A percentile compares a stretch with the other conserved stretches of the same genome.
Conservation (phyloP, 805 yeast species). For the Cyberlindnera petersonii region DNA sequence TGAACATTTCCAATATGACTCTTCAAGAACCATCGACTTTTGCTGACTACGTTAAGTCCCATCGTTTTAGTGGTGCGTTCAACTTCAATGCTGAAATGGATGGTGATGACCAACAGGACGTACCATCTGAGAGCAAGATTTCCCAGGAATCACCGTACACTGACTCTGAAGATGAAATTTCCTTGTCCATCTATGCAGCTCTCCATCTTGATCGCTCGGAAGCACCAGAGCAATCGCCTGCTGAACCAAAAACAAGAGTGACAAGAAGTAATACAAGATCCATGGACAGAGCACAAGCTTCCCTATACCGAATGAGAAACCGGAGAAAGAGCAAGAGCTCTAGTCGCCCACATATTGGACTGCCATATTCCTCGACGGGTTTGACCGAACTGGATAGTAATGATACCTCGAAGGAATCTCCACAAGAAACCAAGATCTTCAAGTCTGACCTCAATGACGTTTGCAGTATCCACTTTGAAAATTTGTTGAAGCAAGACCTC, state of each 20-base stretch:
- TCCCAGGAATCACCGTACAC: constrained; percentile 10
- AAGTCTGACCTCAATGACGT: constrained; percentile 34
- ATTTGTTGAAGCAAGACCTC: constrained; percentile 54
- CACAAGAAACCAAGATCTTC: constrained; percentile 5
- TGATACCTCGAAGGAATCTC: not conserved
- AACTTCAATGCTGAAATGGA: constrained; percentile 22
- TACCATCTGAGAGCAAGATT: not conserved
- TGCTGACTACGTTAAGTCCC: constrained; percentile 25
- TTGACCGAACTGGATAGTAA: constrained; percentile 10
- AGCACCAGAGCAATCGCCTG: constrained; percentile 28
- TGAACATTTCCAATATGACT: not conserved
- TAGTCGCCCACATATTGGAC: constrained; percentile 29
- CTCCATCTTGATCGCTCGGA: constrained; percentile 35
- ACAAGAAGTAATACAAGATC: constrained; percentile 42
- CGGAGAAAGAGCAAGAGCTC: constrained; percentile 50
- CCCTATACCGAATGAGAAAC: constrained; percentile 55
- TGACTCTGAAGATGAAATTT: constrained; percentile 56
- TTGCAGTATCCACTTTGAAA: constrained; percentile 41
- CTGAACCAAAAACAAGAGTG: constrained; percentile 31
- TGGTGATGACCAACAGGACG: constrained; percentile 5
- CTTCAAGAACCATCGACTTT: constrained; percentile 21
- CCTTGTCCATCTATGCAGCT: constrained; percentile 62
- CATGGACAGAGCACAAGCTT: constrained; percentile 62
- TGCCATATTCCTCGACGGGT: constrained; percentile 19
- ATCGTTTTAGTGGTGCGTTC: constrained; percentile 19